phyloP scores from a whole-genome alignment of 1,139 yeast species.

The Lodderomyces elongisporus region DNA sequence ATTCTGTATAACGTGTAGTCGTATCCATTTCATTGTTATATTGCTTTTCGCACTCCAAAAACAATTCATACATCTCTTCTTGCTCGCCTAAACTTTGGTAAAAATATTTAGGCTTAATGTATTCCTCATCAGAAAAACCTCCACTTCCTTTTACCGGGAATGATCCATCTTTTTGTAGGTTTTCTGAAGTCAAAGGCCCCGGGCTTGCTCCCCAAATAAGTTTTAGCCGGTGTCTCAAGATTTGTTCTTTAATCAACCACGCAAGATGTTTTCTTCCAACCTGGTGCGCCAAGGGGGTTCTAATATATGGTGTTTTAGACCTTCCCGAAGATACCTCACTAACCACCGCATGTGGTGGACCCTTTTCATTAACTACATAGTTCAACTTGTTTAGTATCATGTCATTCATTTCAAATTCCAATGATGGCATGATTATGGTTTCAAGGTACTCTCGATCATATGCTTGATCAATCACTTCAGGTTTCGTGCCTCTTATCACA shows the following conservation, averaged over 20 bases:
- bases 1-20: too few relatives aligned
- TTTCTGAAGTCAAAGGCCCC: slow-evolving; percentile 8
- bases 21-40: not conserved
- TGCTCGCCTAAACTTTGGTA: slow-evolving; percentile 24
- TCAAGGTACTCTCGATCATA: slow-evolving; percentile 34
- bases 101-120: slow-evolving; percentile 25
- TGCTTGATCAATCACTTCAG: slow-evolving; percentile 9
- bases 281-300: slow-evolving; percentile 22
- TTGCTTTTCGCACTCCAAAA: slow-evolving; percentile 13
- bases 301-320: slow-evolving; percentile 24
- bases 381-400: slow-evolving; percentile 20
- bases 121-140: slow-evolving; percentile 25
- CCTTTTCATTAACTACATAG: slow-evolving; percentile 25
- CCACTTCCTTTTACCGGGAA: slow-evolving; percentile 24
- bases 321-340: slow-evolving; percentile 30
- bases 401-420: slow-evolving; percentile 33
- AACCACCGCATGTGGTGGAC: slow-evolving; percentile 35
- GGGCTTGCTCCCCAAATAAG: slow-evolving; percentile 11
- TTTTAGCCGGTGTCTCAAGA: slow-evolving; percentile 25
- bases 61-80: slow-evolving; percentile 36
- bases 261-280: slow-evolving; percentile 25
- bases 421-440: slow-evolving; percentile 30
- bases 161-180: slow-evolving; percentile 22
- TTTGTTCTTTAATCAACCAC: slow-evolving; percentile 29
- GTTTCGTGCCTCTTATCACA: slow-evolving; percentile 5